Base-by-base conservation (phyloP, 371 early-diverging fungal genomes). In the Gilbertella persicaria region DNA sequence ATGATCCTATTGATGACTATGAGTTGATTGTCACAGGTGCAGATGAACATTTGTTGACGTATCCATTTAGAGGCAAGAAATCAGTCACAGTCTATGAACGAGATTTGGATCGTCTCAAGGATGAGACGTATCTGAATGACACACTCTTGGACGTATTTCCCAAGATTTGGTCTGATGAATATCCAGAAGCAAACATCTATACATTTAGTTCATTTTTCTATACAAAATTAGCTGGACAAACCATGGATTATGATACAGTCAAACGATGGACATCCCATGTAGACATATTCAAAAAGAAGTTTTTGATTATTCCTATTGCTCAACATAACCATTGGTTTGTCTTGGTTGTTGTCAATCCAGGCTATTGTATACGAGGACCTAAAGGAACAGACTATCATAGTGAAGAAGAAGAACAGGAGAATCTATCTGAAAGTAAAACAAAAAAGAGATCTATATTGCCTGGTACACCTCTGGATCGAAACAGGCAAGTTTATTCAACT, bases 271-370 rank as follows among this genome's bases (percentile, higher is more conserved):
- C 64, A 8, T 16, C 45, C 10, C 26, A 44, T 10, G 21, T 30
- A 19, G 40, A 63, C 23, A 53, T 63, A 19, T 63, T 63, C 35
- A 42, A 63, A 16, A 63, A 58, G 17, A 24, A 50, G 13, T 28
- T 50, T 7, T 5, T 63, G 1, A 43, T 63, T 25, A 44, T 63
- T 9, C 64, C 64, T 19, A 24, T 63, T 4, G 55, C 49, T 21
- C 55, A 63, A 24, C 12, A 54, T 8, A 40, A 42, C 10, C 64
- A 63, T 38, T 63, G 64, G 64, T 63, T 50, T 30, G 5, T 58
- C 0, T 19, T 53, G 3, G 25, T 58, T 7, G 47, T 63, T 2
- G 19, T n/a, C 4, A 63, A 58, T 25, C 59, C 64, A 14, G 50
- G 51, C 19, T 26, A 41, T n/a, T 58, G 55, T 29, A 49, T 54